phyloP scores from a whole-genome alignment of 1,284 basidiomycete species.

The Ceratobasidium sp. region DNA sequence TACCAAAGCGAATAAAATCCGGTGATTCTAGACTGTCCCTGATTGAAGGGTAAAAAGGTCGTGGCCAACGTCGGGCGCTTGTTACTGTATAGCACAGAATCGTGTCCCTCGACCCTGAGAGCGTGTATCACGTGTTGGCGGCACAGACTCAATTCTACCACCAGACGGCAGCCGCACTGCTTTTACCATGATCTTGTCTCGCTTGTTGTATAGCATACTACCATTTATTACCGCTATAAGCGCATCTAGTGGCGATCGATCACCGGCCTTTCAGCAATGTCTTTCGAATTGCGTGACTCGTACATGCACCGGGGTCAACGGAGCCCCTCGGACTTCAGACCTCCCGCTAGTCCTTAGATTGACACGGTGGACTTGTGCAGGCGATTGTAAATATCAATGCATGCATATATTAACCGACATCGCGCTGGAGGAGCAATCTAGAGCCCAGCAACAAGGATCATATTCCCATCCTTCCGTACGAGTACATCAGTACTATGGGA shows the following conservation, averaged over 20 bases:
- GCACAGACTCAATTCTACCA: too few relatives aligned
- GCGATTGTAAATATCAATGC: slow-evolving; percentile 89
- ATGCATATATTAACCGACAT: slow-evolving; percentile 80
- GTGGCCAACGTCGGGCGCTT: too few relatives aligned
- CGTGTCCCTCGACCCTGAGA: too few relatives aligned
- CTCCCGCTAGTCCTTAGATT: slow-evolving; percentile 60
- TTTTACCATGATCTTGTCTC: slow-evolving; percentile 9
- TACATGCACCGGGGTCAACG: slow-evolving; percentile 40
- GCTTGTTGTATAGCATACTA: slow-evolving; percentile 1
- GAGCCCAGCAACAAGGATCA: slow-evolving; percentile 9
- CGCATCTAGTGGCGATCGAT: slow-evolving; percentile 66
- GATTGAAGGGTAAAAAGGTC: too few relatives aligned
- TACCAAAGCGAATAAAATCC: too few relatives aligned
- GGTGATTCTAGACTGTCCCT: too few relatives aligned
- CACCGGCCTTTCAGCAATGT: slow-evolving; percentile 62
- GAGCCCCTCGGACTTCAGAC: slow-evolving; percentile 42
- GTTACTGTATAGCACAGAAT: too few relatives aligned
- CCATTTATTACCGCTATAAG: background rate
- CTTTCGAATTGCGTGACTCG: slow-evolving; percentile 53
- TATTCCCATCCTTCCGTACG: slow-evolving; percentile 15
- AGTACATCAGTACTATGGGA: slow-evolving; percentile 87
- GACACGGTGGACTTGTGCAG: slow-evolving; percentile 72
- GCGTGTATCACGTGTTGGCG: background rate
- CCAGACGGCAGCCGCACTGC: background rate
- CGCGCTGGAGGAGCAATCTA: slow-evolving; percentile 52